Conservation (phyloP, 2,329 filamentous ascomycete species). For the Neofusicoccum sp. region DNA sequence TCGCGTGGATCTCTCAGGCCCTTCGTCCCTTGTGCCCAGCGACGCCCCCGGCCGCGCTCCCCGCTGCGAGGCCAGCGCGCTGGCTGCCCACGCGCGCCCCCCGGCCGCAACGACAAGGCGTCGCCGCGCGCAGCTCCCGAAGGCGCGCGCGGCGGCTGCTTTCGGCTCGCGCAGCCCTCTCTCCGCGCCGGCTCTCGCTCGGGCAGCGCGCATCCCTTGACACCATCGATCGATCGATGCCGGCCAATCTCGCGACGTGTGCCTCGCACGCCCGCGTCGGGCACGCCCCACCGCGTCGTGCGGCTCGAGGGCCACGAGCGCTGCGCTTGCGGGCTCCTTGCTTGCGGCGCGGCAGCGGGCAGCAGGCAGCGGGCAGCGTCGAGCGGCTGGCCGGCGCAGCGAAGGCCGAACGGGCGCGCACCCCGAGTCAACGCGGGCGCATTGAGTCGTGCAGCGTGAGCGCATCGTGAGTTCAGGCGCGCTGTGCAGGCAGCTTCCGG, state of each 20-base stretch:
- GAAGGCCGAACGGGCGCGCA: neutral
- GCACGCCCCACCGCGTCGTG: slow-evolving; percentile 14
- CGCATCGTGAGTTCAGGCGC: slow-evolving; percentile 9
- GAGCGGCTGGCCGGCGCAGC: neutral
- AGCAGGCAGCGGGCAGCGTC: neutral
- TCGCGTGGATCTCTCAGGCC: slow-evolving; percentile 18
- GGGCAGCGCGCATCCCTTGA: slow-evolving; percentile 10
- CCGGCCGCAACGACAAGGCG: slow-evolving; percentile 8
- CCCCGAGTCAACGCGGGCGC: slow-evolving; percentile 4
- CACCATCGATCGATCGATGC: slow-evolving; percentile 19
- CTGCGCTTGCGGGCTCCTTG: slow-evolving; percentile 4
- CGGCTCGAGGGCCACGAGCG: slow-evolving; percentile 14
- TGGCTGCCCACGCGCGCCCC: neutral
- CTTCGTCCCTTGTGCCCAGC: neutral
- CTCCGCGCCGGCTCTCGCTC: slow-evolving; percentile 10
- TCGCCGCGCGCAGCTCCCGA: neutral
- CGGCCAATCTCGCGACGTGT: slow-evolving; percentile 8
- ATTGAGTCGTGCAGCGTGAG: slow-evolving; percentile 4
- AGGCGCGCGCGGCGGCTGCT: slow-evolving; percentile 6
- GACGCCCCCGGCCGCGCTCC: slow-evolving; percentile 1
- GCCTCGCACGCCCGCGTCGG: slow-evolving; percentile 16
- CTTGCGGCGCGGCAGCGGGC: neutral
- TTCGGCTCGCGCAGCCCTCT: slow-evolving; percentile 14
- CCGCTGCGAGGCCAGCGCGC: neutral
- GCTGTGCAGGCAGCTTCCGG: slow-evolving; percentile 10